These are phyloP conservation scores for Berberis vulgaris DNA, from an alignment of 164 flowering plant species.

Conservation along the genomic window DNA sequence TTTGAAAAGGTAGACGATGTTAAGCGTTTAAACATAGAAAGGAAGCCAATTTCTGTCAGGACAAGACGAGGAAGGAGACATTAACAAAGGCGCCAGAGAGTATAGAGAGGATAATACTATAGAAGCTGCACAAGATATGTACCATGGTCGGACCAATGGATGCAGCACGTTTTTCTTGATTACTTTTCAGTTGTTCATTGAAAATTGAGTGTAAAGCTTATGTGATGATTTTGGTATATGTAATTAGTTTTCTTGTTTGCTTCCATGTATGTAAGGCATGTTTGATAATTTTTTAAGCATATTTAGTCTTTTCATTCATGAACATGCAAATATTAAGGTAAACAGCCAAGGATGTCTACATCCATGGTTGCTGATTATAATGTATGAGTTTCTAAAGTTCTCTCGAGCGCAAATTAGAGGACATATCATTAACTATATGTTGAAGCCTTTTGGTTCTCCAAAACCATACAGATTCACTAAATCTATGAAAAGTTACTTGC, in stretches of 20 bases:
- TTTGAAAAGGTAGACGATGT: slow-evolving; percentile 4
- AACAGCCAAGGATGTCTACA: too few species aligned
- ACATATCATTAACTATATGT: too few species aligned
- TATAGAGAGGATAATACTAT: background rate
- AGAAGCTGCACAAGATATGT: background rate
- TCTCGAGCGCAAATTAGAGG: too few species aligned
- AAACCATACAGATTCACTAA: too few species aligned
- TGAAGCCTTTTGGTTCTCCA: too few species aligned
- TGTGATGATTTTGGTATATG: background rate
- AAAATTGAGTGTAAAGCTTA: background rate
- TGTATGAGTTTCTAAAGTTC: too few species aligned
- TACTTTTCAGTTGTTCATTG: background rate
- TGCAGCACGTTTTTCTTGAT: background rate
- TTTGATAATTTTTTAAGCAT: too few species aligned
- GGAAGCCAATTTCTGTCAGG: slow-evolving; percentile 49
- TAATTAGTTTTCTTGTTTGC: background rate
- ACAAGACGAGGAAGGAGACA: slow-evolving; percentile 33
- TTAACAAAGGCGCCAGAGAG: slow-evolving; percentile 10
- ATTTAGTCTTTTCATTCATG: too few species aligned
- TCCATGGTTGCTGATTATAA: too few species aligned
- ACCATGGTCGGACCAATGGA: background rate
- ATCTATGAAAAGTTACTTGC: too few species aligned
- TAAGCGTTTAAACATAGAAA: slow-evolving; percentile 17
- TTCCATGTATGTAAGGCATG: too few species aligned
- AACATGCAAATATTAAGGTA: too few species aligned